phyloP scores from a whole-genome alignment of 768 basidiomycete genomes.

The Mycena kentingensis region DNA sequence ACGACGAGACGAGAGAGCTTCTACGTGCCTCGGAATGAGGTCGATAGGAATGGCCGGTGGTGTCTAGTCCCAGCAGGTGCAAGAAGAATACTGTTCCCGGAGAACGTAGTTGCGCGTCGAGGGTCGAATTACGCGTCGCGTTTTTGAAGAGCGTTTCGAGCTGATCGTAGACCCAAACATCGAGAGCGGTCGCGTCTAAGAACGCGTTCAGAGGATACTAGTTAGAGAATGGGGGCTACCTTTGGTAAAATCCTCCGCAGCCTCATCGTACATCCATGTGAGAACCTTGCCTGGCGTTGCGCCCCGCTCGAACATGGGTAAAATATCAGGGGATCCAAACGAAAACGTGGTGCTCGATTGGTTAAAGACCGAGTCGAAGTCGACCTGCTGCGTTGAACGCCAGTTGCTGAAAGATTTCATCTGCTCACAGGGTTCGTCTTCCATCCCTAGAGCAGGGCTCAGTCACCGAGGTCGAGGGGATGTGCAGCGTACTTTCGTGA shows the following conservation, averaged over 20 bases:
- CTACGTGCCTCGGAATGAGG: constrained; percentile 68
- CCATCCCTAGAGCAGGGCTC: constrained; percentile 67
- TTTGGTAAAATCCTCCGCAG: constrained; percentile 86
- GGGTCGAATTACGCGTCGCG: constrained; percentile 51
- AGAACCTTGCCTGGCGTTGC: constrained; percentile 69
- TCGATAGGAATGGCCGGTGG: constrained; percentile 83
- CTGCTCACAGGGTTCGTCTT: constrained; percentile 73
- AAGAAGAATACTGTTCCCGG: constrained; percentile 77
- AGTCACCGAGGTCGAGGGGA: constrained; percentile 9
- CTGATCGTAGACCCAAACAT: constrained; percentile 77
- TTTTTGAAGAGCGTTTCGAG: constrained; percentile 64
- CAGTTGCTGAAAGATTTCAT: background rate
- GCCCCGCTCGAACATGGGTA: constrained; percentile 85
- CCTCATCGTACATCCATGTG: constrained; percentile 75
- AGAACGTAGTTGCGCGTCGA: constrained; percentile 54
- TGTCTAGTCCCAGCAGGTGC: constrained; percentile 83
- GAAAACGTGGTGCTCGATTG: constrained; percentile 76
- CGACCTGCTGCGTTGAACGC: constrained; percentile 47
- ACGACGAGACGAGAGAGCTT: background rate
- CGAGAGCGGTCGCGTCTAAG: constrained; percentile 73
- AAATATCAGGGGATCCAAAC: constrained; percentile 86
- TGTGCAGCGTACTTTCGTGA: constrained; percentile 63
- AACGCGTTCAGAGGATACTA: background rate
- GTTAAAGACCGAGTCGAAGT: constrained; percentile 90
- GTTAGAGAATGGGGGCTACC: constrained; percentile 40